Evolutionary conservation across 169 alveolate species (phyloP), one percentile per base, ranked within the genome.

Genomic region (Plasmodium knowlesi): DNA sequence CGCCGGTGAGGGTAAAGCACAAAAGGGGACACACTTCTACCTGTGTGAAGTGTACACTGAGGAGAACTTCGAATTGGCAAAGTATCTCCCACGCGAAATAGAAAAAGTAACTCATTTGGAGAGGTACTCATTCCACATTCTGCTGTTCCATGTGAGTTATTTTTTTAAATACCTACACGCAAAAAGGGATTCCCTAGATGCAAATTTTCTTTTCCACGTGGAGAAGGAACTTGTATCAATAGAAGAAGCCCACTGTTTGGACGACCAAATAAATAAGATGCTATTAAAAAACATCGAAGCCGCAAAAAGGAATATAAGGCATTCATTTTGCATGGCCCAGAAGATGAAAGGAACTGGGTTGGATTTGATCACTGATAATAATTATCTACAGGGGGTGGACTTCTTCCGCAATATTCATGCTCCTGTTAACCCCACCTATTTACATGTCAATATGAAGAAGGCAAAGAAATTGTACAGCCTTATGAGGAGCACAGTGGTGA

Each of bases 391-490:
- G 46, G 37, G 37, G 28, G 50, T 22, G 16, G 28, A 32, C 22
- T 89, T 89, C 19, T 54, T 25, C 34, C 12, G 57, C 25, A 22
- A 39, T 16, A 50, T 39, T 12, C 54, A 86, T 54, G 73, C 72
- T 39, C 19, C 57, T 74, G 34, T 85, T 34, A 28, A 32, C 12
- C 53, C 53, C 71, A 22, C 46, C 32, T 79, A 43, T 79, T 89
- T 78, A 16, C 89, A 89, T 34, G 80, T 37, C 14, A 57, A 89
- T 79, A 71, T 89, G 28, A 89, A 53, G 73, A 89, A 89, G 82
- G 54, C 82, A n/a, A 89, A 89, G 22, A 71, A 89, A 53, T 67
- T 89, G 34, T 89, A 89, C 50, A 89, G 54, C 30, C 82, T 30
- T n/a, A 61, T 89, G 82, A 89, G 53, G 72, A 57, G 71, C 37